These are phyloP conservation scores for Pleurotus salmoneostramineus DNA, from an alignment of 768 basidiomycete species.

Conservation along the genomic window DNA sequence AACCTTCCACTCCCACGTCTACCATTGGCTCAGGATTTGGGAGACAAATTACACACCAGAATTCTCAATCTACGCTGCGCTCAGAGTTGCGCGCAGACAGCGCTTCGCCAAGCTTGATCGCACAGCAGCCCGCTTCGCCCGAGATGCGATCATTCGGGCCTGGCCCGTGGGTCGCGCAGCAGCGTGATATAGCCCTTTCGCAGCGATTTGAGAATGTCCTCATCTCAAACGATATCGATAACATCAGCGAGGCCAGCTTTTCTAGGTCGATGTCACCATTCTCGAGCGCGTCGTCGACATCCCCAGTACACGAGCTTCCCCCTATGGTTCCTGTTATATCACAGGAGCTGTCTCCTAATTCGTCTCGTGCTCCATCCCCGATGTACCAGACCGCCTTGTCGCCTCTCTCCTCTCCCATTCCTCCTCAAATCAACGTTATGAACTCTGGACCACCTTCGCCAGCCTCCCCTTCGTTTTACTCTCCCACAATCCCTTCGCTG, in stretches of 20 bases:
- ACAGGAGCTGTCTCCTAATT: neutral
- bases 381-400: neutral
- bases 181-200: neutral
- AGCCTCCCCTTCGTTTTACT: neutral
- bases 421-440: neutral
- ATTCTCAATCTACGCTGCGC: slow-evolving; percentile 2
- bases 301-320: too few species aligned
- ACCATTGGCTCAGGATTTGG: neutral
- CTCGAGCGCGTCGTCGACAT: too few species aligned
- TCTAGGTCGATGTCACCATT: too few species aligned
- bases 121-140: neutral
- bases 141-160: neutral
- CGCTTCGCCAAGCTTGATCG: neutral
- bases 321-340: neutral
- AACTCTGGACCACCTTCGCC: neutral
- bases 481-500: neutral
- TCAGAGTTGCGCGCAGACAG: neutral
- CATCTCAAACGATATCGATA: neutral
- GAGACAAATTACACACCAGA: neutral
- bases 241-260: neutral
- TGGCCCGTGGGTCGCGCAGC: slow-evolving; percentile 7
- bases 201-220: neutral
- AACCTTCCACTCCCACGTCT: slow-evolving; percentile 11
- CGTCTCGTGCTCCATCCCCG: neutral
- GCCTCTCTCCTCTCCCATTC: neutral